Conservation (phyloP, 257 asterid species). For the Verbena officinalis region DNA sequence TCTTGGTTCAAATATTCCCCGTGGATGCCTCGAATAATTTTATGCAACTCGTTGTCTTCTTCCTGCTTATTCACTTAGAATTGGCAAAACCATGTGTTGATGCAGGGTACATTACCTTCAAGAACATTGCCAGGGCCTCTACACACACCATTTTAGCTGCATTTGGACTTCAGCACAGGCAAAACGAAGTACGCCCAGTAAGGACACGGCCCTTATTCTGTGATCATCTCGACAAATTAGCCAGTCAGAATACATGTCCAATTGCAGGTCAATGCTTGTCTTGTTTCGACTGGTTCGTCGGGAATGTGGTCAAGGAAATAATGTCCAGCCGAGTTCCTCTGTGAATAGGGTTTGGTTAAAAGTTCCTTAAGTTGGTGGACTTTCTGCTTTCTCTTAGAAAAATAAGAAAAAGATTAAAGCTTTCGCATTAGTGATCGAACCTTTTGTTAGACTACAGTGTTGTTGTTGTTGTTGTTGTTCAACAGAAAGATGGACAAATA, state of each 20-base stretch:
- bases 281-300: slow-evolving; percentile 44
- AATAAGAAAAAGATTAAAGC: too few species aligned
- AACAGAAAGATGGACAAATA: neutral
- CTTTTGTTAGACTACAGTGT: neutral
- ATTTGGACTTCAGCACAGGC: slow-evolving; percentile 43
- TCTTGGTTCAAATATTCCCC: neutral
- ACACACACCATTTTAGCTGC: slow-evolving; percentile 71
- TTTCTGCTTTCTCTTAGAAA: too few species aligned
- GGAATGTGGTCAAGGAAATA: slow-evolving; percentile 43
- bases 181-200: slow-evolving; percentile 37
- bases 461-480: neutral
- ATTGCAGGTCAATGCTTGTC: slow-evolving; percentile 40
- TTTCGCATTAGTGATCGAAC: too few species aligned
- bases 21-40: neutral
- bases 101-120: slow-evolving; percentile 61
- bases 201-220: slow-evolving; percentile 32
- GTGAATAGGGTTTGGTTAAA: slow-evolving; percentile 7
- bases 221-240: slow-evolving; percentile 32
- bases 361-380: neutral
- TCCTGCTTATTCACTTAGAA: slow-evolving; percentile 11
- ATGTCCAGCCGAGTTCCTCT: slow-evolving; percentile 24
- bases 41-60: neutral
- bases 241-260: slow-evolving; percentile 21
- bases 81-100: slow-evolving; percentile 20
- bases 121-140: slow-evolving; percentile 59